Conservation (phyloP, 2,329 filamentous ascomycete species). For the Emericellopsis atlantica region DNA sequence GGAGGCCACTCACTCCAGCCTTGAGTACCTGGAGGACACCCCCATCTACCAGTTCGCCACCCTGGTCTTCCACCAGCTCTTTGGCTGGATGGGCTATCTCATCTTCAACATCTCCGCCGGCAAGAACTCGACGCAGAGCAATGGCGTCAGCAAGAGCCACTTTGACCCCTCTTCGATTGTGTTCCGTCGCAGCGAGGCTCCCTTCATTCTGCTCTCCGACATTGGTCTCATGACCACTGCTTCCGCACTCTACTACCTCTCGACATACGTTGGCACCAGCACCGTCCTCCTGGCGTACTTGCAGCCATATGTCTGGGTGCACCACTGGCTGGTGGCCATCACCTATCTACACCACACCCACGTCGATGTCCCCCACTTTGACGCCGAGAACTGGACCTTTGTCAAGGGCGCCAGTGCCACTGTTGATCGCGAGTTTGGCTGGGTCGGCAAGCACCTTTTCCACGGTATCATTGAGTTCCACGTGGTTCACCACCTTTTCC, state of each 20-base stretch:
- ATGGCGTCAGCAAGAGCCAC: constrained; percentile 28
- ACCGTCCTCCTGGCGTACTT: constrained; percentile 47
- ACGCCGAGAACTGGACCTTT: constrained; percentile 36
- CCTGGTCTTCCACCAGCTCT: constrained; percentile 48
- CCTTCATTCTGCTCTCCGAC: constrained; percentile 45
- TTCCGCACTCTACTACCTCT: constrained; percentile 34
- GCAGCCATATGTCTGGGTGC: constrained; percentile 56
- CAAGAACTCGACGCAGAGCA: constrained; percentile 30
- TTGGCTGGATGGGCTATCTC: constrained; percentile 54
- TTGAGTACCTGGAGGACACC: constrained; percentile 40
- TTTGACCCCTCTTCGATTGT: constrained; percentile 50
- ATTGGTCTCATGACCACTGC: constrained; percentile 41
- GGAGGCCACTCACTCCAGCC: constrained; percentile 17
- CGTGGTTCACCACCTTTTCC: constrained; percentile 48
- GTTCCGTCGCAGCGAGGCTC: constrained; percentile 43
- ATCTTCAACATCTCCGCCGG: constrained; percentile 44
- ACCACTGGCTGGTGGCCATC: constrained; percentile 66
- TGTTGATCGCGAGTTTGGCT: constrained; percentile 50
- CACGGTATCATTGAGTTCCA: constrained; percentile 49
- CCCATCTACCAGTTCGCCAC: constrained; percentile 41
- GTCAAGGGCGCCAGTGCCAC: constrained; percentile 47
- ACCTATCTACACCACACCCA: constrained; percentile 67
- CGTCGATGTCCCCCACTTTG: constrained; percentile 22
- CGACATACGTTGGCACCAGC: constrained; percentile 39
- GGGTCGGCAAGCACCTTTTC: constrained; percentile 48